These are phyloP conservation scores for Puccinia sorghi DNA, from an alignment of 1,284 basidiomycete genomes.

Conservation along the genomic window DNA sequence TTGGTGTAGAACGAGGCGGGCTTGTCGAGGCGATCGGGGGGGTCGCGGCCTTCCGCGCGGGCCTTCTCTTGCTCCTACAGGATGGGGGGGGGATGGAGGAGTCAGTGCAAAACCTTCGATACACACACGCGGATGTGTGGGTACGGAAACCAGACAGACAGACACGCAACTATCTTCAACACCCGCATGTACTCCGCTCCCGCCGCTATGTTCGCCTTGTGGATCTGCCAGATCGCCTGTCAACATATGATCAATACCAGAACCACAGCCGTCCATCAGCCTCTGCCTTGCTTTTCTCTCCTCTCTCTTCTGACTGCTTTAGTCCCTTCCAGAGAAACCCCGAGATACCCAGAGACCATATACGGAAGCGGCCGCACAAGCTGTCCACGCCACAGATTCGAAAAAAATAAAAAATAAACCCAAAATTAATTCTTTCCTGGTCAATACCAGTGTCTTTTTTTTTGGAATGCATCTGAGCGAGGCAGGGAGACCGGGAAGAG, in stretches of 20 bases:
- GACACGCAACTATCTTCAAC: constrained; percentile 39
- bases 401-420: background rate
- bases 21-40: constrained; percentile 40
- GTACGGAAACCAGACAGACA: background rate
- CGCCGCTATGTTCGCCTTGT: constrained; percentile 48
- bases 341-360: constrained; percentile 46
- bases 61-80: constrained; percentile 47
- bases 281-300: too few species aligned
- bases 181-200: constrained; percentile 49
- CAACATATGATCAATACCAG: background rate
- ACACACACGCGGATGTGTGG: too few species aligned
- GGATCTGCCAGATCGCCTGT: constrained; percentile 49
- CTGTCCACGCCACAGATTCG: background rate
- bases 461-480: too few species aligned
- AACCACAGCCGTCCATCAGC: too few species aligned
- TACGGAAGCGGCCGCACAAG: constrained; percentile 43
- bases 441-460: background rate
- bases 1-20: constrained; percentile 40
- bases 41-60: constrained; percentile 30
- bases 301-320: too few species aligned
- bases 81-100: too few species aligned
- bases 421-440: too few species aligned
- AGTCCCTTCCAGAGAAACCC: too few species aligned
- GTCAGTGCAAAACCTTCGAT: too few species aligned
- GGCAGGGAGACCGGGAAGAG: too few species aligned